A percentile compares a stretch with the other conserved stretches of the same genome.
phyloP scores from a whole-genome alignment of 2,329 filamentous ascomycete genomes.

The Colletotrichum neosansevieriae region DNA sequence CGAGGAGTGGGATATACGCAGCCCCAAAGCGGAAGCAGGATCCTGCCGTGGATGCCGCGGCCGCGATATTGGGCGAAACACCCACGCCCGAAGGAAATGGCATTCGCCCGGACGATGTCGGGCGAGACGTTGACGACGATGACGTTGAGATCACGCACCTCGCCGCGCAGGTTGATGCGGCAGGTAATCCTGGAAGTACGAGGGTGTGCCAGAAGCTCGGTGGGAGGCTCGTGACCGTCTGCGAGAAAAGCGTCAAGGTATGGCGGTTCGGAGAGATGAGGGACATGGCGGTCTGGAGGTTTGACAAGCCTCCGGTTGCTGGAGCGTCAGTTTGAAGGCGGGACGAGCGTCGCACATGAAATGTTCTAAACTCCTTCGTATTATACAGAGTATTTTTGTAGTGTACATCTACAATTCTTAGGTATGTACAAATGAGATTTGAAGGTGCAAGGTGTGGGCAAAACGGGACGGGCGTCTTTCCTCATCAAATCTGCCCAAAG shows the following conservation, averaged over 20 bases:
- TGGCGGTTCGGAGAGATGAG: slow-evolving; percentile 26
- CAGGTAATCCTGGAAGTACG: slow-evolving; percentile 11
- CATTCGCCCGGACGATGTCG: not conserved
- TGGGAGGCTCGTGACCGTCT: not conserved
- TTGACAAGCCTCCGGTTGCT: not conserved
- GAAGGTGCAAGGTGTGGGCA: not conserved
- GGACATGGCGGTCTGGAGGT: slow-evolving; percentile 26
- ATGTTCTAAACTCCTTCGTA: too few relatives aligned
- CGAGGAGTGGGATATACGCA: not conserved
- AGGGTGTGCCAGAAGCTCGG: slow-evolving; percentile 20
- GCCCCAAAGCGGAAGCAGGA: not conserved
- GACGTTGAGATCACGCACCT: slow-evolving; percentile 19
- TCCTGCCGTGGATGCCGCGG: too few relatives aligned
- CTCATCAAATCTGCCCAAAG: too few relatives aligned
- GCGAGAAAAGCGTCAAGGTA: slow-evolving; percentile 13
- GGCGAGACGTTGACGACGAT: not conserved
- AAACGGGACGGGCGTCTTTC: not conserved
- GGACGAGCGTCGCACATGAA: not conserved
- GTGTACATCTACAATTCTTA: not conserved
- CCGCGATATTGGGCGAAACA: too few relatives aligned
- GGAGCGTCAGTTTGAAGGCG: too few relatives aligned
- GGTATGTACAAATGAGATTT: not conserved
- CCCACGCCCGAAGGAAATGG: fast-evolving
- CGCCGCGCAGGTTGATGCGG: slow-evolving; percentile 18
- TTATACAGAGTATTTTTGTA: not conserved